phyloP scores from a whole-genome alignment of 192 early-diverging fungal genomes.

The Anaeromyces robustus region DNA sequence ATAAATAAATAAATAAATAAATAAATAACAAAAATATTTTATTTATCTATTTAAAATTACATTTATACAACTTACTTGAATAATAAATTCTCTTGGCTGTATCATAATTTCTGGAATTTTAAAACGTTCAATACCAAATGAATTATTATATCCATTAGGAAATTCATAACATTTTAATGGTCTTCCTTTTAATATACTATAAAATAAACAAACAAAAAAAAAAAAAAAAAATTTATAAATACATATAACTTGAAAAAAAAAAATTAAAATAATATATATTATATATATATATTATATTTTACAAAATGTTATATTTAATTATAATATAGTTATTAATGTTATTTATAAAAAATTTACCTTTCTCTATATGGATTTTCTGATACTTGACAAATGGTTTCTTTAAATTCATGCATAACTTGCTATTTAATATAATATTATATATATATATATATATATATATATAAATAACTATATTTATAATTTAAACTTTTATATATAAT shows the following conservation, averaged over 20 bases:
- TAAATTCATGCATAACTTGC: conserved; percentile 79
- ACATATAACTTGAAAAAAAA: too few species aligned
- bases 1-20: not conserved
- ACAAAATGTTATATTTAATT: too few species aligned
- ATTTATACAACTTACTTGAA: conserved; percentile 15
- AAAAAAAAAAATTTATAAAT: too few species aligned
- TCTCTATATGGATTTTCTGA: conserved; percentile 54
- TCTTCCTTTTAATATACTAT: conserved; percentile 4
- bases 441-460: not conserved
- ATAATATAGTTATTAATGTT: too few species aligned
- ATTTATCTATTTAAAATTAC: too few species aligned
- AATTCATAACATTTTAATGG: conserved; percentile 86
- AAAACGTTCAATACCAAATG: conserved; percentile 65
- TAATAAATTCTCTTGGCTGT: conserved; percentile 48
- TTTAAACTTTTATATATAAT: too few species aligned
- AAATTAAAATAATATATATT: too few species aligned
- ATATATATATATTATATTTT: too few species aligned
- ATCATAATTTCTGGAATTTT: conserved; percentile 75
- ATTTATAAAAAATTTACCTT: conserved; percentile 21
- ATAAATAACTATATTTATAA: too few species aligned
- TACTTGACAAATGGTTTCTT: conserved; percentile 78
- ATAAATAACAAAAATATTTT: too few species aligned
- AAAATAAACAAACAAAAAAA: too few species aligned
- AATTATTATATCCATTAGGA: conserved; percentile 80
- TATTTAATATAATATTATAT: conserved; percentile 10